phyloP scores from a whole-genome alignment of 805 yeast genomes.

The Hermanozyma aechmeae region DNA sequence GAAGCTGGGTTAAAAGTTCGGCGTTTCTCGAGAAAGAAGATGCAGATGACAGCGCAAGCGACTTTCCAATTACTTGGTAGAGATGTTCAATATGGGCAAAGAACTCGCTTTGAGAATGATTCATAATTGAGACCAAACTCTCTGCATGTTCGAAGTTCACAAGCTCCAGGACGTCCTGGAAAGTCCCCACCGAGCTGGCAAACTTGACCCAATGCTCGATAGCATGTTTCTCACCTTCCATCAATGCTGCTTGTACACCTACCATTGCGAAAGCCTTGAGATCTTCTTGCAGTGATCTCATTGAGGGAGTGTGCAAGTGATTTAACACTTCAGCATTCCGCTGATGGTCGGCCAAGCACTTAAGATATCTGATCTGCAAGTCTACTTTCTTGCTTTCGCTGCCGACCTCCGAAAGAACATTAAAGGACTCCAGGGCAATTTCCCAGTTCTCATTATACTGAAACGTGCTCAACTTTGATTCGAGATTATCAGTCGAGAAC shows the following conservation, averaged over 20 bases:
- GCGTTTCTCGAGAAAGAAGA: conserved; percentile 30
- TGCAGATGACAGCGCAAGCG: conserved; percentile 34
- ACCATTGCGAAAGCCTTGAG: conserved; percentile 53
- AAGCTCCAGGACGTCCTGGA: conserved; percentile 43
- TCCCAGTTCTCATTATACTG: conserved; percentile 84
- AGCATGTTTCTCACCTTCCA: conserved; percentile 44
- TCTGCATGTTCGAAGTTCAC: conserved; percentile 59
- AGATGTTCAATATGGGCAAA: conserved; percentile 38
- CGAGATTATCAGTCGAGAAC: conserved; percentile 58
- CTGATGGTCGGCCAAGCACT: conserved; percentile 69
- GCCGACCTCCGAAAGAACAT: conserved; percentile 43
- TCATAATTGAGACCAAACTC: conserved; percentile 39
- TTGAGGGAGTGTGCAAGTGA: too few relatives aligned
- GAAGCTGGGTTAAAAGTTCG: conserved; percentile 26
- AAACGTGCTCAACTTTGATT: conserved; percentile 71
- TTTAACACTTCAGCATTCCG: too few relatives aligned
- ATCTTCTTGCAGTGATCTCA: too few relatives aligned
- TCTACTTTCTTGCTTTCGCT: conserved; percentile 17
- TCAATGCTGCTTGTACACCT: conserved; percentile 70
- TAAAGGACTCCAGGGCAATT: conserved; percentile 78
- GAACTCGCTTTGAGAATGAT: conserved; percentile 23
- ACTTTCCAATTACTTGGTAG: conserved; percentile 49
- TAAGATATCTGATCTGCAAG: conserved; percentile 48
- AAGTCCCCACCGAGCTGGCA: conserved; percentile 34
- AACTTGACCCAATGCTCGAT: conserved; percentile 51